A percentile compares a stretch with the other conserved stretches of the same genome.
phyloP scores from a whole-genome alignment of 805 yeast genomes.

The Wickerhamiella azymoides region DNA sequence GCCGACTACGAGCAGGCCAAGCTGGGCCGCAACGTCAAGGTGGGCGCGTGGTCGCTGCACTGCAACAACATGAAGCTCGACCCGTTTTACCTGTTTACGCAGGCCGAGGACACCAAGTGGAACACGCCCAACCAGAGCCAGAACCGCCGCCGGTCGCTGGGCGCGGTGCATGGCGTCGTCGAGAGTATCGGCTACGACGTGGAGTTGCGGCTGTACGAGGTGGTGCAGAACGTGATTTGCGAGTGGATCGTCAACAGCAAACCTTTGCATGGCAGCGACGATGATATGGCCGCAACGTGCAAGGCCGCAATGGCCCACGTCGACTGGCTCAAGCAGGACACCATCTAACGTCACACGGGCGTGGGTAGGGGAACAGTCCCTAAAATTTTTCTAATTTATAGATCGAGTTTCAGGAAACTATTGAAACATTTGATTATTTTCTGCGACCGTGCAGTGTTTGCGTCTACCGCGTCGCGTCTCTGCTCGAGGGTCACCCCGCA shows the following conservation, averaged over 20 bases:
- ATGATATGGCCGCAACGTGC: conserved; percentile 13
- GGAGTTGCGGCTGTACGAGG: conserved; percentile 13
- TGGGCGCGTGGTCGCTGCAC: conserved; percentile 13
- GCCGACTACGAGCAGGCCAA: conserved; percentile 33
- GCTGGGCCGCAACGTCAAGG: conserved; percentile 2
- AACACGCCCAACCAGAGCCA: conserved; percentile 9
- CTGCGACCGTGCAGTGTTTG: too few species aligned
- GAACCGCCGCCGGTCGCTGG: conserved; percentile 13
- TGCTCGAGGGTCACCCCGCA: too few species aligned
- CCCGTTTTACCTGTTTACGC: conserved; percentile 13
- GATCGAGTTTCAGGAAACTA: too few species aligned
- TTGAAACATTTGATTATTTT: too few species aligned
- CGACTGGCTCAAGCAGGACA: conserved; percentile 15
- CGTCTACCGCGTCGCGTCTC: too few species aligned
- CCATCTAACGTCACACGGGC: not conserved
- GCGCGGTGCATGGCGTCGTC: conserved; percentile 9
- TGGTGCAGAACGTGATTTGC: conserved; percentile 14
- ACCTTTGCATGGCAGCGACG: conserved; percentile 5
- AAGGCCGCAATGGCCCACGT: conserved; percentile 11
- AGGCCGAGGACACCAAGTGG: conserved; percentile 3
- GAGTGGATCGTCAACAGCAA: conserved; percentile 16
- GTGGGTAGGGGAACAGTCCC: too few species aligned
- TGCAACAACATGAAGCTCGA: conserved; percentile 18
- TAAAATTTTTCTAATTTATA: not conserved
- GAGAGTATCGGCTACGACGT: conserved; percentile 11